These are phyloP conservation scores for Cyberlindnera maritima DNA, from an alignment of 805 yeast species.

Conservation along the genomic window DNA sequence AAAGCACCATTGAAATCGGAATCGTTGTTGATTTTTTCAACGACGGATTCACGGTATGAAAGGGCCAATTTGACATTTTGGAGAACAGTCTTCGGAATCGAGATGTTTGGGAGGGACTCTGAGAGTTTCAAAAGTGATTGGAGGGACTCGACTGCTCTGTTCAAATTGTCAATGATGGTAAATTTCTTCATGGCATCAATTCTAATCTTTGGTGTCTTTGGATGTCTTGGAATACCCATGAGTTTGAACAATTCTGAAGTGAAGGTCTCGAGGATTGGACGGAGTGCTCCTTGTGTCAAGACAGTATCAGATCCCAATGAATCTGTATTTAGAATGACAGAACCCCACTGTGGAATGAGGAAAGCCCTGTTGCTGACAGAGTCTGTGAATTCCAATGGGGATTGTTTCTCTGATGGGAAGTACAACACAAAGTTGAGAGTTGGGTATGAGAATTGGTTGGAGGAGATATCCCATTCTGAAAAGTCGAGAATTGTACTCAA, in stretches of 20 bases:
- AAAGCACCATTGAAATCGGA: conserved; percentile 50
- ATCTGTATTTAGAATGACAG: conserved; percentile 41
- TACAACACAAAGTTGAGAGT: conserved; percentile 69
- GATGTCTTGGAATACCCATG: conserved; percentile 61
- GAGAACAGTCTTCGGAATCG: conserved; percentile 75
- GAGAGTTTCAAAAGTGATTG: conserved; percentile 70
- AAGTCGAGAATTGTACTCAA: conserved; percentile 77
- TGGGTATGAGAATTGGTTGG: conserved; percentile 56
- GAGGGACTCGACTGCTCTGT: conserved; percentile 64
- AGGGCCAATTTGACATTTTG: conserved; percentile 55
- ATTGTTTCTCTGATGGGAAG: conserved; percentile 49
- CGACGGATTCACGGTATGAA: conserved; percentile 31
- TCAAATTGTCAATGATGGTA: conserved; percentile 55
- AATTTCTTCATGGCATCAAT: conserved; percentile 65
- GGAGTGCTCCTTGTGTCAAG: conserved; percentile 44
- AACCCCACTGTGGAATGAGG: conserved; percentile 88
- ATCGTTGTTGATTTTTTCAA: conserved; percentile 24
- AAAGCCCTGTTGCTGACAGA: conserved; percentile 34
- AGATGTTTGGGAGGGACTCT: conserved; percentile 67
- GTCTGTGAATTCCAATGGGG: conserved; percentile 42
- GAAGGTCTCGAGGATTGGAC: conserved; percentile 63
- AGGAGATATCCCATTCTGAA: conserved; percentile 76
- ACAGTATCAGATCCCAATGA: conserved; percentile 28
- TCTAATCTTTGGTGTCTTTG: conserved; percentile 59
- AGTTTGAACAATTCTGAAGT: conserved; percentile 71